These are phyloP conservation scores for Echinosophora koreensis DNA, from an alignment of 306 rosid species.

Conservation along the genomic window DNA sequence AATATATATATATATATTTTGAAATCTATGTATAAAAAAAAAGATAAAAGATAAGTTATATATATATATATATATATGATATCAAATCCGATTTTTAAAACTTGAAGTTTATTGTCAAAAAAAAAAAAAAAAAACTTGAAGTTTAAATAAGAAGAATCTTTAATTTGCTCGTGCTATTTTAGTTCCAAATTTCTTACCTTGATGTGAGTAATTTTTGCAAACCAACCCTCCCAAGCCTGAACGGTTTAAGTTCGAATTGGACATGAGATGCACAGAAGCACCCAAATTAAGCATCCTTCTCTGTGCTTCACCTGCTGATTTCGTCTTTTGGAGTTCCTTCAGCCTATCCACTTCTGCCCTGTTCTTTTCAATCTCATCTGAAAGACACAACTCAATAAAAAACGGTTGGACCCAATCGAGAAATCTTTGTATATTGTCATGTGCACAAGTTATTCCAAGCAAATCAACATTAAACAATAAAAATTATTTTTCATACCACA, in stretches of 20 bases:
- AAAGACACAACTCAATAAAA: neutral
- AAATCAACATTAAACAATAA: neutral
- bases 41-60: too few species aligned
- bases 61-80: too few species aligned
- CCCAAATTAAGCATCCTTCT: neutral
- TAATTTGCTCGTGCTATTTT: neutral
- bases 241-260: constrained; percentile 14
- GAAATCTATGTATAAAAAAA: too few species aligned
- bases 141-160: too few species aligned
- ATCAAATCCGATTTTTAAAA: too few species aligned
- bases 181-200: neutral
- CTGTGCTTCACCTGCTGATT: constrained; percentile 13
- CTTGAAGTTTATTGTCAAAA: too few species aligned
- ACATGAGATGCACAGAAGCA: neutral
- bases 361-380: constrained; percentile 60
- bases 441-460: neutral
- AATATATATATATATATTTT: too few species aligned
- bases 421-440: too few species aligned
- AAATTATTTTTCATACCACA: too few species aligned
- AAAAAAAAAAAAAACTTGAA: too few species aligned
- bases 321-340: constrained; percentile 35
- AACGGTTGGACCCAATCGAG: neutral
- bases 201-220: neutral
- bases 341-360: constrained; percentile 53
- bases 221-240: neutral